A percentile compares a stretch with the other conserved stretches of the same genome.
phyloP scores from a whole-genome alignment of 306 rosid species.

The Trifolium repens region DNA sequence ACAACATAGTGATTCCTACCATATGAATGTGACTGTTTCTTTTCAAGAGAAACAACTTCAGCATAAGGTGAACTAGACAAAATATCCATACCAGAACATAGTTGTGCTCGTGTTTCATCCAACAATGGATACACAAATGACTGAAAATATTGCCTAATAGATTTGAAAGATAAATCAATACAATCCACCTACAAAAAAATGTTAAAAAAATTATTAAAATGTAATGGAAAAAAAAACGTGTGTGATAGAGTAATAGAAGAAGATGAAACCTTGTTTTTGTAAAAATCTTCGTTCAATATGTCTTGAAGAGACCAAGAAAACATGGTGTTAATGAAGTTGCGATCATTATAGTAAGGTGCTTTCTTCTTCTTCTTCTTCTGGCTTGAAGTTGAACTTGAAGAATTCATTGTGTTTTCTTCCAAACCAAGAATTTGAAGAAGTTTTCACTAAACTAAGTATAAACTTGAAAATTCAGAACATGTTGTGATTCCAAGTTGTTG shows the following conservation, averaged over 20 bases:
- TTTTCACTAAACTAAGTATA: no score
- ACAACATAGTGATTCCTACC: constrained; percentile 43
- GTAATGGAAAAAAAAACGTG: background rate
- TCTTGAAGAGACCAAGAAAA: constrained; percentile 70
- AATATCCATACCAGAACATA: constrained; percentile 60
- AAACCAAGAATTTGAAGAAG: background rate
- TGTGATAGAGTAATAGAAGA: no score
- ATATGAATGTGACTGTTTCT: constrained; percentile 31
- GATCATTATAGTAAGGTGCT: background rate
- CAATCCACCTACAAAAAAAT: constrained; percentile 48
- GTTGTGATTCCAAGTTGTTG: no score
- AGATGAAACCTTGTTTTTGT: no score
- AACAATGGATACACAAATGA: constrained; percentile 60
- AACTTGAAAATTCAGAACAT: no score
- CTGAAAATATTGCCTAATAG: constrained; percentile 51
- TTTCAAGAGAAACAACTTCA: constrained; percentile 47
- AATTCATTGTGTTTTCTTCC: constrained; percentile 34
- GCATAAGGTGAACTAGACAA: constrained; percentile 60
- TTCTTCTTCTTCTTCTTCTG: constrained; percentile 19
- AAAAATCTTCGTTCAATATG: constrained; percentile 51
- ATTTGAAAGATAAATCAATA: constrained; percentile 56
- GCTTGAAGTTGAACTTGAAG: constrained; percentile 44
- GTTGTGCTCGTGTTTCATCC: constrained; percentile 71
- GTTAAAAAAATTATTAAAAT: background rate
- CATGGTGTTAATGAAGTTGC: constrained; percentile 42